A percentile compares a stretch with the other conserved stretches of the same genome.
Conservation (phyloP, 2,329 filamentous ascomycete species). For the Exophiala sp. region DNA sequence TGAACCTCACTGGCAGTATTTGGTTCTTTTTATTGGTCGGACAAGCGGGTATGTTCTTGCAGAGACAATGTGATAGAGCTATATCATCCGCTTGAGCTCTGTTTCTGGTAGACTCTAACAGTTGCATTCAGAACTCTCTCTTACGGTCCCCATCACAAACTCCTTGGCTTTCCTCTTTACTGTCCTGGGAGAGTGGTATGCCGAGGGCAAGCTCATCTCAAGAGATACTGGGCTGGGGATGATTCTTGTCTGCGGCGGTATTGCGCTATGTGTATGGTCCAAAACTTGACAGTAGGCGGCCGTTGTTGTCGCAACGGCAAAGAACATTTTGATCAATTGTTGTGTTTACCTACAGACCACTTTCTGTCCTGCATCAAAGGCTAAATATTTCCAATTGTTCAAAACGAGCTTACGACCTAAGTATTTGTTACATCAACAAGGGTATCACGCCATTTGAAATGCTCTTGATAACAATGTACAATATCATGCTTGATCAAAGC, state of each 20-base stretch:
- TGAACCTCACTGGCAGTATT: constrained; percentile 88
- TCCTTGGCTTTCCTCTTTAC: constrained; percentile 95
- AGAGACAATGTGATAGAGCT: not conserved
- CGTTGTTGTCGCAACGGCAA: not conserved
- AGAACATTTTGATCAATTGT: not conserved
- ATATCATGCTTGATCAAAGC: not conserved
- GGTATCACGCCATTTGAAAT: constrained; percentile 4
- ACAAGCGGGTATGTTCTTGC: constrained; percentile 67
- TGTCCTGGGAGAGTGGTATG: constrained; percentile 90
- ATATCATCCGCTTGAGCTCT: too few species aligned
- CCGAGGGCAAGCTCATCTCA: constrained; percentile 85
- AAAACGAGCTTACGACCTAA: not conserved
- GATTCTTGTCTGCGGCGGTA: constrained; percentile 72
- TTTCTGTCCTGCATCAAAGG: not conserved
- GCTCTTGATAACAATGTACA: not conserved
- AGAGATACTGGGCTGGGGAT: constrained; percentile 82
- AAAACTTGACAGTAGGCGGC: constrained; percentile 31
- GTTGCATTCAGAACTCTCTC: constrained; percentile 67
- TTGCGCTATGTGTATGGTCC: constrained; percentile 73
- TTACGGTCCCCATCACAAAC: constrained; percentile 93
- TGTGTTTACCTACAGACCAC: not conserved
- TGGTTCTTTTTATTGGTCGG: constrained; percentile 97
- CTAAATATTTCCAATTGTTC: not conserved
- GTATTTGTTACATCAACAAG: constrained; percentile 1
- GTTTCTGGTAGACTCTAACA: too few species aligned